Evolutionary conservation across 768 basidiomycete species (phyloP).

Genomic region (Tricholoma terreum): DNA sequence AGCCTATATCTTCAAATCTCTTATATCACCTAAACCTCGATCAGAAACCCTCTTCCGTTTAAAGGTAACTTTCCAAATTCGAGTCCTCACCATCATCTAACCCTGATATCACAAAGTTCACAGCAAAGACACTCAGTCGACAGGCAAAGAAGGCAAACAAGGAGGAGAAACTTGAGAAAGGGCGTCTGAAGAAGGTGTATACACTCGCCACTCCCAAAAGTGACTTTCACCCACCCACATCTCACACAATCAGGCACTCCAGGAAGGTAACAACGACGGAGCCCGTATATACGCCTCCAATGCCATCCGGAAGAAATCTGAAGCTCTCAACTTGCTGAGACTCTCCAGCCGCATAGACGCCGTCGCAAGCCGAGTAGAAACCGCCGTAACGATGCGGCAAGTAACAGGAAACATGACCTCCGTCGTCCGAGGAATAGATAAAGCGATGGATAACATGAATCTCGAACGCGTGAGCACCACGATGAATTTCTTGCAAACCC

Average conservation of each 20-base stretch:
- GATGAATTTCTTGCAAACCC: no score
- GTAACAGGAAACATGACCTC: conserved; percentile 96
- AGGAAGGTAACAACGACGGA: conserved; percentile 95
- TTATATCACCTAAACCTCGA: conserved; percentile 26
- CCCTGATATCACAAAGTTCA: conserved; percentile 63
- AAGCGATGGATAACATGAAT: conserved; percentile 99
- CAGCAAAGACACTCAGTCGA: conserved; percentile 89
- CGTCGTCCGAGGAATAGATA: conserved; percentile 97
- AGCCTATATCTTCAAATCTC: conserved; percentile 2
- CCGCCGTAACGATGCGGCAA: conserved; percentile 96
- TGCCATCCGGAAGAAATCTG: conserved; percentile 97
- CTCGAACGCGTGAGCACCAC: conserved; percentile 74
- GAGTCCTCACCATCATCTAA: conserved; percentile 11
- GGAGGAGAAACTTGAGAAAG: conserved; percentile 87
- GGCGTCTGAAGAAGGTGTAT: conserved; percentile 86
- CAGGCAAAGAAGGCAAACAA: conserved; percentile 98
- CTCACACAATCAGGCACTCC: conserved; percentile 70
- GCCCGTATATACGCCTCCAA: conserved; percentile 98
- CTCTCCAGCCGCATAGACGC: conserved; percentile 93
- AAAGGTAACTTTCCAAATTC: conserved; percentile 55
- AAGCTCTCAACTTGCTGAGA: conserved; percentile 86
- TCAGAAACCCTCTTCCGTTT: conserved; percentile 98
- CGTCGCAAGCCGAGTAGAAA: conserved; percentile 94
- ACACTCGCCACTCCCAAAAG: conserved; percentile 5
- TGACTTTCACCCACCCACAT: not conserved